Base-by-base conservation (phyloP, 306 rosid species). In the Corylus heterophylla region DNA sequence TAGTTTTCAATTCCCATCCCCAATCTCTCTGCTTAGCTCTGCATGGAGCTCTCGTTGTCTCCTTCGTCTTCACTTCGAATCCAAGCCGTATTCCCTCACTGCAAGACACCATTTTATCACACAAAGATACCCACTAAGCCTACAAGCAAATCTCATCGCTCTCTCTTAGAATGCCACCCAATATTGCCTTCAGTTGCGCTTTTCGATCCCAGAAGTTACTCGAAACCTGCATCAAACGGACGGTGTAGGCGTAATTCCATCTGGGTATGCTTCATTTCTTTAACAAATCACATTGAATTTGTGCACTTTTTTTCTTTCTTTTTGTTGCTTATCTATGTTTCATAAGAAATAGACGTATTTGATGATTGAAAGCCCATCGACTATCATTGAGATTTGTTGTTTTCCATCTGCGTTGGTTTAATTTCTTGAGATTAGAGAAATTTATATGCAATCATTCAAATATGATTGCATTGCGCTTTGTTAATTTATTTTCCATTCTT, bases 41-140 rank as follows among this genome's bases (percentile, higher is more conserved):
- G 44, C 20, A 90, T 92, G 97, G 96, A 89, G 88, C 90, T 90
- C 83, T 87, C 94, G 37, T 7, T 79, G 25, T 74, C 81, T 74
- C 72, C 89, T 18, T 69, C 85, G 54, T 29, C 83, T 56, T 68
- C 87, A 12, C 86, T 76, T 59, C 83, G 79, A 54, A 66, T 77
- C 78, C 83, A 81, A 66, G 49, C 91, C 63, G 17, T 72, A 71
- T 70, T 71, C n/a, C 80, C 81, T 62, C 48, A 12, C 20, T 79
- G 55, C 83, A 84, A 56, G 25, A 74, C 91, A 73, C 73, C 76
- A 10, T 69, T 54, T 61, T 44, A n/a, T 72, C 75, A 75, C 31
- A 37, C 74, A 27, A 87, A 55, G 72, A 9, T 82, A 8, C 83
- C 66, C 68, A 17, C 44, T 11, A 78, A 78, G 35, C 44, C 81